Percentiles rank a stretch among this genome's conserved stretches.
phyloP scores from a whole-genome alignment of 1,139 yeast genomes.

The Yarrowia galli region DNA sequence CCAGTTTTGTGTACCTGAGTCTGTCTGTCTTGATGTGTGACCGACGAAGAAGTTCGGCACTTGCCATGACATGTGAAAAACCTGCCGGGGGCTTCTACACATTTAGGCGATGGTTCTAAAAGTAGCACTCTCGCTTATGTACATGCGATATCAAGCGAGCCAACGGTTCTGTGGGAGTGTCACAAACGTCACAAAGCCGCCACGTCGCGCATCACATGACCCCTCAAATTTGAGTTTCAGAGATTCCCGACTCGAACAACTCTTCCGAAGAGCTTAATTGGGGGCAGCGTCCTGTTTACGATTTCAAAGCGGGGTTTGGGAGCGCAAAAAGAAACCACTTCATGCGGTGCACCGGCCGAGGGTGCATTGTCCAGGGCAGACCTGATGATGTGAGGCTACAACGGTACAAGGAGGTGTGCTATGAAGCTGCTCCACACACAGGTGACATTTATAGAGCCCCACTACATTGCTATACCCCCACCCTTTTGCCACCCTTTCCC shows the following conservation, averaged over 20 bases:
- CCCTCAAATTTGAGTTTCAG: slow-evolving; percentile 1
- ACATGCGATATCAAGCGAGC: slow-evolving; percentile 28
- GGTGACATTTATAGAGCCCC: too few species aligned
- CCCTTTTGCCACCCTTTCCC: slow-evolving; percentile 25
- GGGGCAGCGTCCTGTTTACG: slow-evolving; percentile 4
- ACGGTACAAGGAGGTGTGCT: too few species aligned
- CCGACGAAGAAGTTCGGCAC: too few species aligned
- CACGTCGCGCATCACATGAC: slow-evolving; percentile 35
- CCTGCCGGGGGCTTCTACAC: too few species aligned
- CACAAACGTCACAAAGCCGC: background rate
- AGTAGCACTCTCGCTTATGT: slow-evolving; percentile 25
- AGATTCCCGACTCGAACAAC: slow-evolving; percentile 30
- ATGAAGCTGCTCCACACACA: too few species aligned
- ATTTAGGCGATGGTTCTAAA: background rate
- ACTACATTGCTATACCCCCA: background rate
- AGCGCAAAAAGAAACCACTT: slow-evolving; percentile 11
- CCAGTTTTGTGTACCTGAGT: too few species aligned
- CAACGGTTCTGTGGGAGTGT: background rate
- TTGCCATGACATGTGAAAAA: background rate
- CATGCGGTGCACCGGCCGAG: background rate
- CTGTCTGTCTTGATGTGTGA: too few species aligned
- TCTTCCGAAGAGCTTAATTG: background rate
- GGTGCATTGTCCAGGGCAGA: too few species aligned
- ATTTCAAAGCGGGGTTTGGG: slow-evolving; percentile 5
- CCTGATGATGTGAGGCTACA: too few species aligned